Conservation (phyloP, 2,329 filamentous ascomycete species). For the Diaporthe velutina region DNA sequence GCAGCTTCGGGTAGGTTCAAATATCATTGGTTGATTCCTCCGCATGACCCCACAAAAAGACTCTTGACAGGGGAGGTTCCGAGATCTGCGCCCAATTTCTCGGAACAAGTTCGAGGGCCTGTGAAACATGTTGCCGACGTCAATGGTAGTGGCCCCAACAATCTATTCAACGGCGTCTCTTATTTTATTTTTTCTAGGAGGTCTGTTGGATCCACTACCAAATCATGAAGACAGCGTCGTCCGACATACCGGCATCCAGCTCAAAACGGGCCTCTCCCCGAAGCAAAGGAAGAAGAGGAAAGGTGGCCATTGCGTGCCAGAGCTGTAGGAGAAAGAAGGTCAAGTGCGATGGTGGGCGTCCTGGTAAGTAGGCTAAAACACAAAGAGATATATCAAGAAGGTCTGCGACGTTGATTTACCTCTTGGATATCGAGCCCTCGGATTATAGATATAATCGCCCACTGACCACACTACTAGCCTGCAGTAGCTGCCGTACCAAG, state of each 20-base stretch:
- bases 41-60: neutral
- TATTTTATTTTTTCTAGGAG: too few species aligned
- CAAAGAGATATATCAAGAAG: neutral
- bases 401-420: slow-evolving; percentile 37
- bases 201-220: too few species aligned
- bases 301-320: slow-evolving; percentile 51
- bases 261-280: neutral
- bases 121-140: neutral
- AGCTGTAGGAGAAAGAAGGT: slow-evolving; percentile 57
- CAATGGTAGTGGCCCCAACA: neutral
- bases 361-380: slow-evolving; percentile 45
- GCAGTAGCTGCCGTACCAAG: neutral
- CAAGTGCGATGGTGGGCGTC: slow-evolving; percentile 56
- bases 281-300: neutral
- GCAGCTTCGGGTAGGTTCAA: neutral
- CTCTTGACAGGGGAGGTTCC: neutral
- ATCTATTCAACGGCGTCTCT: neutral
- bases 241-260: neutral
- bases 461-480: slow-evolving; percentile 40
- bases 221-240: neutral
- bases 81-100: neutral
- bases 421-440: too few species aligned
- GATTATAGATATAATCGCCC: slow-evolving; percentile 47
- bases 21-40: neutral
- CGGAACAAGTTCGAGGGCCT: too few species aligned